phyloP scores from a whole-genome alignment of 306 rosid genomes.

The Cicer arietinum region DNA sequence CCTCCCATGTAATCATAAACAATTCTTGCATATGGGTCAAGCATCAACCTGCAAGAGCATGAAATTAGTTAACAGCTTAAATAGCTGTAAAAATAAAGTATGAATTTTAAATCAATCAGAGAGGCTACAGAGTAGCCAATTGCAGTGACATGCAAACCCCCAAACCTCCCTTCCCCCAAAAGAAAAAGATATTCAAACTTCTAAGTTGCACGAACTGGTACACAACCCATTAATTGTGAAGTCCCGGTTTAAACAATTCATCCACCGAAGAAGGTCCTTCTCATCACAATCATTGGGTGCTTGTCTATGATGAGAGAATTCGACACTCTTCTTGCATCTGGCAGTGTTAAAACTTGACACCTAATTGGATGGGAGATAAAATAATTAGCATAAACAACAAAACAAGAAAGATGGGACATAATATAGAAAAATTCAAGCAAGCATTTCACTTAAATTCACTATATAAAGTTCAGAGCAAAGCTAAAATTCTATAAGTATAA shows the following conservation, averaged over 20 bases:
- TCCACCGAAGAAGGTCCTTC: conserved; percentile 72
- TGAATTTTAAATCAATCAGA: conserved; percentile 20
- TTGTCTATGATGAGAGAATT: conserved; percentile 38
- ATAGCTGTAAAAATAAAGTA: neutral
- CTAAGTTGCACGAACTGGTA: conserved; percentile 31
- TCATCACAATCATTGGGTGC: conserved; percentile 53
- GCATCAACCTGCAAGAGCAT: conserved; percentile 64
- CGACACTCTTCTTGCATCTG: conserved; percentile 39
- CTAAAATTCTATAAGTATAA: neutral
- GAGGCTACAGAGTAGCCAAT: conserved; percentile 14
- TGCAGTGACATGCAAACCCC: neutral
- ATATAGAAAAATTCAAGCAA: conserved; percentile 10
- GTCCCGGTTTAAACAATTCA: conserved; percentile 75
- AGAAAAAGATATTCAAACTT: neutral
- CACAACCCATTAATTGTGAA: conserved; percentile 83
- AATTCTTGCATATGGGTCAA: conserved; percentile 66
- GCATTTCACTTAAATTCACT: too few species aligned
- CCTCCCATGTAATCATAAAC: conserved; percentile 80
- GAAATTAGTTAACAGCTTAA: conserved; percentile 21
- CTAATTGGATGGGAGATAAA: conserved; percentile 46
- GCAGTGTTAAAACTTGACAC: conserved; percentile 76
- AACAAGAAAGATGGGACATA: conserved; percentile 10
- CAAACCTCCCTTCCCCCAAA: neutral
- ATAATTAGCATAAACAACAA: conserved; percentile 22
- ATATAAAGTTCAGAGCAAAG: conserved; percentile 2